Evolutionary conservation across 2,329 filamentous ascomycete genomes (phyloP), one percentile per base, ranked within the genome.

Genomic region (Penicillium sp.): DNA sequence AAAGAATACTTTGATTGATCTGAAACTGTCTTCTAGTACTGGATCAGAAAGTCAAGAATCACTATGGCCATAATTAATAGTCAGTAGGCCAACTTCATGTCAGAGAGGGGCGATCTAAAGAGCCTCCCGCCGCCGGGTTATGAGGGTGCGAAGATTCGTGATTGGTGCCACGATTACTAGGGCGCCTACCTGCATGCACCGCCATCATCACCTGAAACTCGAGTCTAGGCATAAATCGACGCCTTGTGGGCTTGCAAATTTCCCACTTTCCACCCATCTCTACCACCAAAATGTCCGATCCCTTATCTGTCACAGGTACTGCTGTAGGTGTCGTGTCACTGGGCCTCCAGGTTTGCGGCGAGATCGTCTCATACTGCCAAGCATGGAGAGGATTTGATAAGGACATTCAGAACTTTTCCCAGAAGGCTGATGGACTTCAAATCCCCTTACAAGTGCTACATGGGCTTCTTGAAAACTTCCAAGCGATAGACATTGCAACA

Each of bases 321-420:
- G 58, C 44, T 1, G 44, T 56, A 28, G 53, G 44, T 2, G 58
- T 60, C 3, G n/a, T 56, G 15, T 56, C 53, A 3, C 30, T 60
- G 8, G 58, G 42, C 12, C 35, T 60, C 5, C 58, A 60, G 28
- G 44, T 60, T 6, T 53, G 53, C 5, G 53, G 30, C 15, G 44
- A 56, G 35, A 60, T 60, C 26, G 53, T 47, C 12, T 55, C 53
- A 33, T 60, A 60, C 7, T 60, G 44, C 35, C 47, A 37, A 28
- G 22, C 42, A 22, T 56, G 58, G 58, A 53, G 33, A 30, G 58
- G 58, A 22, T 45, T 37, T 3, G 33, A 60, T 6, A n/a, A 33
- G 9, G 58, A 60, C 19, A 50, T 60, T 44, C 58, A 54, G 26
- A 44, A 37, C 15, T 26, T 60, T n/a, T 44, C 53, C 17, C 49